Base-by-base conservation (phyloP, 495 filamentous ascomycete species). In the Ascobolus immersus region DNA sequence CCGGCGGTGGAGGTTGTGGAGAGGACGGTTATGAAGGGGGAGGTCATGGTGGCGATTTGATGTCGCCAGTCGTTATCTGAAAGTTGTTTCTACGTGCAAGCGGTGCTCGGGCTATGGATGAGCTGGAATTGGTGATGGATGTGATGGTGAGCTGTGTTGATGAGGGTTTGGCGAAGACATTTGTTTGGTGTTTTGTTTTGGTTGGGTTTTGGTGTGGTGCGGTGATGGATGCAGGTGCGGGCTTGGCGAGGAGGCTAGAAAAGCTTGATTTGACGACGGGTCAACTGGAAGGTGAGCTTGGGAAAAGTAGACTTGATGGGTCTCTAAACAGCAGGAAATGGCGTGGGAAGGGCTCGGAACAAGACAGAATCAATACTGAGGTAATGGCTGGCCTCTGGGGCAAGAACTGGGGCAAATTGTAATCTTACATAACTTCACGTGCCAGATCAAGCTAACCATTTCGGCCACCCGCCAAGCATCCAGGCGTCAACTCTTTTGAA, bases 31-130 rank as follows among this genome's bases (percentile, higher is more conserved):
- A 60, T 40, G 21, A 48, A n/a, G 43, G 48, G 53, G 44, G 46
- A 48, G 43, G 35, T 25, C 39, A 24, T 36, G 28, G 43, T 30
- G 32, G 19, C n/a, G 23, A n/a, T n/a, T n/a, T n/a, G 5, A 8
- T 20, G 15, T 15, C 18, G 13, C 15, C 22, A 14, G n/a, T 36
- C 11, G 34, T 32, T 31, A 3, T 12, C 17, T 36, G 34, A n/a
- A n/a, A n/a, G n/a, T n/a, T 17, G 34, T 27, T 24, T 45, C 32
- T 19, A 15, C 13, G 24, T 20, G 61, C 73, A 81, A 38, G 10
- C 32, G 17, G 22, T 31, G 17, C 17, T 36, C 33, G 38, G 43
- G 32, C 21, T 27, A 39, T 45, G 35, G 49, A 36, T 39, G 39
- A 14, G 32, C 35, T 17, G 15, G 22, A 23, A 28, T 37, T 17